phyloP scores from a whole-genome alignment of 768 basidiomycete genomes.

The Suillus weaverae region DNA sequence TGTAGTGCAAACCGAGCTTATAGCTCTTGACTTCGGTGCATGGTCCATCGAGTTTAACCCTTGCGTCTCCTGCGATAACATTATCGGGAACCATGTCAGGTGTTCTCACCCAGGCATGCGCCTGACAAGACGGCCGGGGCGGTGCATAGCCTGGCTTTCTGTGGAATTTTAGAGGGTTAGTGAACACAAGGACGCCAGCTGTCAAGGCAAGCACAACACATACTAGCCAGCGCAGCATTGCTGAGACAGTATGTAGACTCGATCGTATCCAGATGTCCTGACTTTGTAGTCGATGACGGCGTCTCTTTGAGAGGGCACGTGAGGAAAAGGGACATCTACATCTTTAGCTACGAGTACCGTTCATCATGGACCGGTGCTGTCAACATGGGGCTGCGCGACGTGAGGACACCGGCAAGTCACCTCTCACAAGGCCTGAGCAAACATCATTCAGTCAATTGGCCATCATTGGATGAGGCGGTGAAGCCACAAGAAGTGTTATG shows the following conservation, averaged over 20 bases:
- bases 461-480: background rate
- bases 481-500: background rate
- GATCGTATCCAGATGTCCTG: background rate
- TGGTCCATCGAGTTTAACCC: background rate
- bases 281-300: background rate
- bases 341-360: background rate
- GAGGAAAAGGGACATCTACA: background rate
- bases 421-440: background rate
- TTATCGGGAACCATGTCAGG: slow-evolving; percentile 1
- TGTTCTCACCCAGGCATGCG: slow-evolving; percentile 7
- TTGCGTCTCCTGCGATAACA: slow-evolving; percentile 5
- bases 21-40: slow-evolving; percentile 1
- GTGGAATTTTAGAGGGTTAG: background rate
- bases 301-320: background rate
- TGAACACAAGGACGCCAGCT: background rate
- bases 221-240: background rate
- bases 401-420: background rate
- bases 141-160: background rate
- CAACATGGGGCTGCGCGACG: background rate
- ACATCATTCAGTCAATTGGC: background rate
- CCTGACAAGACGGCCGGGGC: background rate
- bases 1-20: slow-evolving; percentile 1
- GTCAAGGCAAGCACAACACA: background rate
- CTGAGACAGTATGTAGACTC: background rate
- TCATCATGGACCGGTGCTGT: background rate